Evolutionary conservation across 768 basidiomycete genomes (phyloP).

Genomic region (Rhizopogon rudus): DNA sequence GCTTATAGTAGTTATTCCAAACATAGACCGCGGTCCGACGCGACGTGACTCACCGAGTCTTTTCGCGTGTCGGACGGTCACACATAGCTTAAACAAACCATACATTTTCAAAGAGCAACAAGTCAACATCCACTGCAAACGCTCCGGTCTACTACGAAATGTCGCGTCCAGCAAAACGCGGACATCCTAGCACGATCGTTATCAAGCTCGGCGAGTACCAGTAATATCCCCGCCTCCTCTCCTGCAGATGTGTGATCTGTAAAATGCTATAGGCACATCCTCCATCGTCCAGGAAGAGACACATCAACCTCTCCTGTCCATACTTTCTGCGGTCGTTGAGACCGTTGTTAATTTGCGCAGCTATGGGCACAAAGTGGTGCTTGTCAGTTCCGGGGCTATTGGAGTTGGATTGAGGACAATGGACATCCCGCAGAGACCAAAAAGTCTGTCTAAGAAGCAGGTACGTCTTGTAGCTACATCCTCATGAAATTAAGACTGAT

Average conservation of each 20-base stretch:
- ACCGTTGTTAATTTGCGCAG: constrained; percentile 74
- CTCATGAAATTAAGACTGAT: constrained; percentile 13
- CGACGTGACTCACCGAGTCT: neutral
- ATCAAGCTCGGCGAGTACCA: constrained; percentile 75
- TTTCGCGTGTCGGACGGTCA: too few relatives aligned
- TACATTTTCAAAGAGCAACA: neutral
- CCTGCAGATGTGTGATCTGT: constrained; percentile 8
- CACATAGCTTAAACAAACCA: neutral
- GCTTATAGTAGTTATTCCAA: too few relatives aligned
- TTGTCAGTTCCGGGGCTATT: constrained; percentile 97
- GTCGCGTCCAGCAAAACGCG: constrained; percentile 18
- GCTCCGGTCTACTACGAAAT: constrained; percentile 4
- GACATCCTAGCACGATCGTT: constrained; percentile 60
- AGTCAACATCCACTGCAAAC: neutral
- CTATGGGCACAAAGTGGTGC: constrained; percentile 89
- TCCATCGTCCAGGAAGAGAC: constrained; percentile 96
- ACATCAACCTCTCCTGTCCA: constrained; percentile 86
- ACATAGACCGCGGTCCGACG: too few relatives aligned
- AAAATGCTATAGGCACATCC: constrained; percentile 60
- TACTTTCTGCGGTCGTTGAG: constrained; percentile 89
- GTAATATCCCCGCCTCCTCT: constrained; percentile 2
- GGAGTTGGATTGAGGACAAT: constrained; percentile 92
- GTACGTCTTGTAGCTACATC: constrained; percentile 36
- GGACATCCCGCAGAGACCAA: constrained; percentile 75
- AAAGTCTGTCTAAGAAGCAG: constrained; percentile 87